Percentiles rank a stretch among this genome's conserved stretches.
Conservation (phyloP, 129 eudicot genomes). For the sunflower (Helianthus annuus) region HanXRQr2.0-SUNRISE NC_035449.2:176656793-176657292, state of each 20-base stretch:
- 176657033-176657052: constrained; percentile 9
- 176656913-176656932: too few species aligned
- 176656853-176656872: too few species aligned
- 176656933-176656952: too few species aligned
- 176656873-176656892: too few species aligned
- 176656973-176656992: too few species aligned
- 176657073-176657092: constrained; percentile 93
- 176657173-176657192: not conserved
- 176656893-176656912: too few species aligned
- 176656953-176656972: too few species aligned
- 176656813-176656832: too few species aligned
- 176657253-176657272: constrained; percentile 85
- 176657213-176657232: constrained; percentile 88
- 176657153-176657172: not conserved
- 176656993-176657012: not conserved
- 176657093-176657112: constrained; percentile 97
- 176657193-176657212: constrained; percentile 76
- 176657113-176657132: not conserved
- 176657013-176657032: not conserved
- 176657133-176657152: not conserved
- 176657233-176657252: constrained; percentile 84
- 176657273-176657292: constrained; percentile 91
- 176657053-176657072: constrained; percentile 98
- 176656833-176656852: too few species aligned
- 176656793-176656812: too few species aligned